phyloP scores from a whole-genome alignment of 1,284 basidiomycete species.

The Amylostereum areolatum region DNA sequence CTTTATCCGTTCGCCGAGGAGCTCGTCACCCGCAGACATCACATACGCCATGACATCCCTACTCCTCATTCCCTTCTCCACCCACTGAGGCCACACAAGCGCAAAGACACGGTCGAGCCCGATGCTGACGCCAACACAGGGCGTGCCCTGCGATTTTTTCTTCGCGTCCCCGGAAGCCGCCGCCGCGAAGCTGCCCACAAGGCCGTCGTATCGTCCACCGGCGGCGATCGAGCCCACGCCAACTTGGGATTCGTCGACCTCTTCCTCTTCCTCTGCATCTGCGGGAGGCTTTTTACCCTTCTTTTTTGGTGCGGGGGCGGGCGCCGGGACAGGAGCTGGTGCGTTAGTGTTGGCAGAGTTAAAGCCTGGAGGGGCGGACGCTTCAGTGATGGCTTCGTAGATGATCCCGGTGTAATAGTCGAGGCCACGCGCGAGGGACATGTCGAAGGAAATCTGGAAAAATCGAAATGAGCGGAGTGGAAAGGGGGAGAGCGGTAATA shows the following conservation, averaged over 20 bases:
- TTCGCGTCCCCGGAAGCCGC: conserved; percentile 71
- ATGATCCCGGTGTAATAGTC: conserved; percentile 99
- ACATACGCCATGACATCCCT: conserved; percentile 96
- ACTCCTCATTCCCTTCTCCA: conserved; percentile 68
- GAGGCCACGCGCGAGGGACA: conserved; percentile 92
- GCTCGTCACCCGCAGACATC: conserved; percentile 87
- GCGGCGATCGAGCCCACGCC: conserved; percentile 98
- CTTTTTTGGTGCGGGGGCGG: conserved; percentile 36
- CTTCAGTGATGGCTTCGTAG: conserved; percentile 94
- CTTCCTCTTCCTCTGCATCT: conserved; percentile 66
- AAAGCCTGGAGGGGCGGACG: conserved; percentile 86
- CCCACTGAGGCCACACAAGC: conserved; percentile 84
- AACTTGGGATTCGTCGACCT: conserved; percentile 88
- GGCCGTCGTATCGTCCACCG: conserved; percentile 93
- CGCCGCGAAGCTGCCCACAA: conserved; percentile 91
- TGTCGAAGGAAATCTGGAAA: conserved; percentile 85
- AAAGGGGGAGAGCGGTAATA: conserved; percentile 1
- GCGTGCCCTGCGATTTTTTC: conserved; percentile 59
- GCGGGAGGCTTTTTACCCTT: conserved; percentile 50
- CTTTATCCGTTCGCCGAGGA: conserved; percentile 82
- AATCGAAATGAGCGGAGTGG: conserved; percentile 2
- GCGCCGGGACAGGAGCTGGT: conserved; percentile 19
- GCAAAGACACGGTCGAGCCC: conserved; percentile 97
- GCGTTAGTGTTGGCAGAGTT: conserved; percentile 45
- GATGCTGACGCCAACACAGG: conserved; percentile 92